Base-by-base conservation (phyloP, 2,329 filamentous ascomycete genomes). In the Drechslerella coelobrocha region DNA sequence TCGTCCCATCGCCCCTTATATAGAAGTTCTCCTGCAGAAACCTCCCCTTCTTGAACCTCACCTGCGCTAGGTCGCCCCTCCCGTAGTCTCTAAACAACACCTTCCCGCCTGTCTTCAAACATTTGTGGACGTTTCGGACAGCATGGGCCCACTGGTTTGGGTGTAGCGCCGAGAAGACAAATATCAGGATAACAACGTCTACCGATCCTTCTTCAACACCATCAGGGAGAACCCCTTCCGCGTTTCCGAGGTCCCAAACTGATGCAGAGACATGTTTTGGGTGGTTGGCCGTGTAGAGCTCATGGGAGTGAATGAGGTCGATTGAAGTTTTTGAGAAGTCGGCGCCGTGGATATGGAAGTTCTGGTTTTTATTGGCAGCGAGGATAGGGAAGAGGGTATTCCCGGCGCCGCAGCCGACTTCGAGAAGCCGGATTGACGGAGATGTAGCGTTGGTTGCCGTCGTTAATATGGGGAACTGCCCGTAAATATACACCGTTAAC, bases 1-100 rank as follows among this genome's bases (percentile, higher is more conserved):
- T 85, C 2, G 94, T 99, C 1, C 94, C 94, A 78, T 99, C 94
- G 1, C 94, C 94, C 31, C 94, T 84, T 47, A 97, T 90, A 78
- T 99, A 99, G 76, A 99, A 99, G 77, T 97, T 99, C 79, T 97
- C 94, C 61, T 92, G 90, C 77, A 99, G 84, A 77, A 93, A 97
- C 41, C 94, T 85, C 10, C 91, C 91, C 81, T 96, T 97, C 81
- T 94, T 96, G 82, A 99, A 97, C 68, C 94, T 86, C 72, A 99
- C 94, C 82, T 99, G 94, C 17, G 94, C 93, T 72, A 99, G 83
- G 79, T 99, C 94, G 31, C 94, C 94, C 78, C 92, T 86, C 65
- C 94, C 94, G 81, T 99, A 99, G 80, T 99, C 94, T 76, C 94
- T 87, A 83, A 99, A 97, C 77, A 96, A 86, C 57, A 99, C 89